phyloP scores from a whole-genome alignment of 805 yeast species.

The Saturnispora saitoi region DNA sequence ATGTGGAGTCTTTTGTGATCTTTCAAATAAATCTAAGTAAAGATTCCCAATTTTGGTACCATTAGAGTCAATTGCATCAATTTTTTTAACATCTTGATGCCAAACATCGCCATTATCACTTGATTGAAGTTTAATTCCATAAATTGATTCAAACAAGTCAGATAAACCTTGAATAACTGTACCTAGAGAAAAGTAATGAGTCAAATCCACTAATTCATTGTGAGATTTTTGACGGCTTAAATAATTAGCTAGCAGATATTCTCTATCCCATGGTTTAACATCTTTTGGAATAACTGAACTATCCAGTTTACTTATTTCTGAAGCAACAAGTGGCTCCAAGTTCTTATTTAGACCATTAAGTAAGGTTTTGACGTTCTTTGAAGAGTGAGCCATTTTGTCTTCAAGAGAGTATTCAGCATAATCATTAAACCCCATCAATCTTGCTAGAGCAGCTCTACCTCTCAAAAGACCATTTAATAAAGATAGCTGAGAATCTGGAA shows the following conservation, averaged over 20 bases:
- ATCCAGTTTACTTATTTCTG: constrained; percentile 43
- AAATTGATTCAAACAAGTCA: constrained; percentile 56
- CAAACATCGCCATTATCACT: constrained; percentile 74
- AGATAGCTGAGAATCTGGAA: constrained; percentile 52
- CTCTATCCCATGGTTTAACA: constrained; percentile 90
- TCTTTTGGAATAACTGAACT: constrained; percentile 31
- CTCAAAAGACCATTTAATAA: constrained; percentile 51
- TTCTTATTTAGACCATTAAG: constrained; percentile 48
- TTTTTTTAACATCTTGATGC: constrained; percentile 76
- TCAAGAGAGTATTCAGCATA: constrained; percentile 75
- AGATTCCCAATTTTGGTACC: constrained; percentile 68
- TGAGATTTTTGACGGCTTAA: constrained; percentile 29
- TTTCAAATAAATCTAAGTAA: constrained; percentile 79
- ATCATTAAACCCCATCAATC: constrained; percentile 58
- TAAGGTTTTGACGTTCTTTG: constrained; percentile 67
- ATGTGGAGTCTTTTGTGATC: constrained; percentile 64
- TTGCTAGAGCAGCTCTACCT: constrained; percentile 63
- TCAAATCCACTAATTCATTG: constrained; percentile 38
- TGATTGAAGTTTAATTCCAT: constrained; percentile 71
- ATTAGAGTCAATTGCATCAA: constrained; percentile 61
- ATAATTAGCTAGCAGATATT: constrained; percentile 36
- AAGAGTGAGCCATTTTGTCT: constrained; percentile 83
- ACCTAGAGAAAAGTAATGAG: constrained; percentile 74
- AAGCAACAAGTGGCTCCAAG: constrained; percentile 44
- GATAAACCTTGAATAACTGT: constrained; percentile 79